These are phyloP conservation scores for Termitomyces sp. DNA, from an alignment of 768 basidiomycete species.

Conservation along the genomic window DNA sequence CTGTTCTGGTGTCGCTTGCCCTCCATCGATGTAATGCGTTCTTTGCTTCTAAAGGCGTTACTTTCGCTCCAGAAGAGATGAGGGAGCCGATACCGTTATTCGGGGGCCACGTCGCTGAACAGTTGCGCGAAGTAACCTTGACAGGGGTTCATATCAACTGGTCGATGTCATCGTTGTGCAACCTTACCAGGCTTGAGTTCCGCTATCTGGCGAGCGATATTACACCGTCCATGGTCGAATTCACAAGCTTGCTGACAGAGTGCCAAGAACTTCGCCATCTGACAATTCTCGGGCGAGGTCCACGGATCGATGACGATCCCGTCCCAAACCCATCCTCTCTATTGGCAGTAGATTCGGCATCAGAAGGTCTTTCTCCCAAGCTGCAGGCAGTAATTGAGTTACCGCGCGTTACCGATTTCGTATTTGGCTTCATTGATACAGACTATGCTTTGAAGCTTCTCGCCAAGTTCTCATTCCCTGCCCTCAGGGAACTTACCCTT, in stretches of 20 bases:
- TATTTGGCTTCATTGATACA: conserved; percentile 42
- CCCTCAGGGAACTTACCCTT: conserved; percentile 32
- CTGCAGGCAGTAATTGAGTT: conserved; percentile 20
- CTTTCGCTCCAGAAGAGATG: conserved; percentile 41
- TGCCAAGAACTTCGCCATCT: conserved; percentile 42
- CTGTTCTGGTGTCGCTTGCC: conserved; percentile 36
- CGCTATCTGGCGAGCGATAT: conserved; percentile 56
- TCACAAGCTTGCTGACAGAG: conserved; percentile 35
- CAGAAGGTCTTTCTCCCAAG: not conserved
- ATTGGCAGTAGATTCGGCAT: not conserved
- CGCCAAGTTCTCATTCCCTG: conserved; percentile 34
- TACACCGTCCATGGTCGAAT: conserved; percentile 48
- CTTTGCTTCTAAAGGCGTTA: conserved; percentile 40
- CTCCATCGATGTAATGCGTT: conserved; percentile 59
- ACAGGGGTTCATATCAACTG: conserved; percentile 61
- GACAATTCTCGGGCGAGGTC: conserved; percentile 53
- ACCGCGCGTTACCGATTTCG: conserved; percentile 27
- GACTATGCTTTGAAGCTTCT: conserved; percentile 35
- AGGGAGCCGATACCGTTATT: conserved; percentile 42
- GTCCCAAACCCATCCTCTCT: not conserved
- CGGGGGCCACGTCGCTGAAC: conserved; percentile 29
- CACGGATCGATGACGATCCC: conserved; percentile 23
- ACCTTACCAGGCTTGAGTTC: conserved; percentile 46
- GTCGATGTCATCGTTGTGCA: conserved; percentile 34
- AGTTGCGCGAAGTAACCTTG: conserved; percentile 40